Percentiles rank a stretch among this genome's conserved stretches.
Conservation (phyloP, 192 early-diverging fungal species). For the Allomyces macrogynus region DNA sequence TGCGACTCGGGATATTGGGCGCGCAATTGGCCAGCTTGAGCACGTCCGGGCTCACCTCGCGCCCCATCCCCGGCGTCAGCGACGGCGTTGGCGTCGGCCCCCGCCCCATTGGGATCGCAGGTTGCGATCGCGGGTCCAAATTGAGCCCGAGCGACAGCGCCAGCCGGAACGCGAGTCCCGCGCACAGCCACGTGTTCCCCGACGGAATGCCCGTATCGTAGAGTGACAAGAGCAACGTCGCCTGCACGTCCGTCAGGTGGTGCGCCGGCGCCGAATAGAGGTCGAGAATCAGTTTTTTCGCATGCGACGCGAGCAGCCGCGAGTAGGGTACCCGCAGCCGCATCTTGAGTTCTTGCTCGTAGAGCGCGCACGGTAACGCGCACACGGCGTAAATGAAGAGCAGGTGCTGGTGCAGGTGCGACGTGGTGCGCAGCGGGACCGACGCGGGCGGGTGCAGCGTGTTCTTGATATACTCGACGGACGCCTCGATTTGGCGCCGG, state of each 20-base stretch:
- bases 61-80: too few relatives aligned
- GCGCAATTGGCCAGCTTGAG: neutral
- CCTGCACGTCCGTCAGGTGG: neutral
- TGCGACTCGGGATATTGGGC: neutral
- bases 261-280: neutral
- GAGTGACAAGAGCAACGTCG: neutral
- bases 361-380: too few relatives aligned
- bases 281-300: neutral
- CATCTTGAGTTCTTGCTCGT: too few relatives aligned
- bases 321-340: neutral
- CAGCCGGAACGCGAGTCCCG: neutral
- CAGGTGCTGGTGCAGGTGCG: too few relatives aligned
- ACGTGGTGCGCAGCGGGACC: too few relatives aligned
- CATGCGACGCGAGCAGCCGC: neutral
- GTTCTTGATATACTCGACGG: too few relatives aligned
- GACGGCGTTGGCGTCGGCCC: too few relatives aligned
- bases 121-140: neutral
- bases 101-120: neutral
- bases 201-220: neutral
- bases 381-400: too few relatives aligned
- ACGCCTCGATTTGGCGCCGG: too few relatives aligned
- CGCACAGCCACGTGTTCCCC: neutral
- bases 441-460: too few relatives aligned
- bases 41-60: too few relatives aligned
- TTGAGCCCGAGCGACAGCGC: neutral